Conservation (phyloP, 768 basidiomycete species). For the Leccinellum rugosiceps region DNA sequence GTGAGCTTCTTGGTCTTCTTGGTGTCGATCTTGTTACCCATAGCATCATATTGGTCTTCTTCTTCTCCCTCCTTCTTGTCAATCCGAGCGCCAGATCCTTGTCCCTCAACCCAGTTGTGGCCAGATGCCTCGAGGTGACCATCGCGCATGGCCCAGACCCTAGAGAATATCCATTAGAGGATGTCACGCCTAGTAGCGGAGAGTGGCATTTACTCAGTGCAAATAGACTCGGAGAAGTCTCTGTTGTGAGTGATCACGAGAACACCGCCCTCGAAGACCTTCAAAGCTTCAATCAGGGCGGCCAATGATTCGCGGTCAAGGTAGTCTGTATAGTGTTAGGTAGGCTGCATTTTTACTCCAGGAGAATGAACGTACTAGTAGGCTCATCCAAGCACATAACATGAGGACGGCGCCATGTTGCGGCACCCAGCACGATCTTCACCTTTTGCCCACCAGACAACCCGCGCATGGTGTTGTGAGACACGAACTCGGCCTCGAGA, state of each 20-base stretch:
- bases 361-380: conserved; percentile 56
- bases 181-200: not conserved
- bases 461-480: conserved; percentile 99
- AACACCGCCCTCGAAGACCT: conserved; percentile 97
- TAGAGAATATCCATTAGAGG: conserved; percentile 13
- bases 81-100: conserved; percentile 91
- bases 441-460: conserved; percentile 99
- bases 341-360: not conserved
- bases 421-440: conserved; percentile 97
- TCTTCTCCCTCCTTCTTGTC: conserved; percentile 93
- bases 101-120: conserved; percentile 99
- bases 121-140: conserved; percentile 95
- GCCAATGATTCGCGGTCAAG: conserved; percentile 99
- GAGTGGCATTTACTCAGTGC: conserved; percentile 61
- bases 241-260: conserved; percentile 97
- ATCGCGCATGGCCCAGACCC: conserved; percentile 99
- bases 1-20: conserved; percentile 88
- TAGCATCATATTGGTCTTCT: conserved; percentile 89
- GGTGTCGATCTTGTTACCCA: conserved; percentile 93
- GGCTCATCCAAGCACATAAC: conserved; percentile 97
- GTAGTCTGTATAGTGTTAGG: conserved; percentile 60
- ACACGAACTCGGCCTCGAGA: conserved; percentile 98
- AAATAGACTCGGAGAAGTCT: conserved; percentile 98
- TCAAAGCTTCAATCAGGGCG: conserved; percentile 96
- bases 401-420: conserved; percentile 99